A percentile compares a stretch with the other conserved stretches of the same genome.
Evolutionary conservation across 1,284 basidiomycete genomes (phyloP).

Genomic region (Cronartium ribicola): DNA sequence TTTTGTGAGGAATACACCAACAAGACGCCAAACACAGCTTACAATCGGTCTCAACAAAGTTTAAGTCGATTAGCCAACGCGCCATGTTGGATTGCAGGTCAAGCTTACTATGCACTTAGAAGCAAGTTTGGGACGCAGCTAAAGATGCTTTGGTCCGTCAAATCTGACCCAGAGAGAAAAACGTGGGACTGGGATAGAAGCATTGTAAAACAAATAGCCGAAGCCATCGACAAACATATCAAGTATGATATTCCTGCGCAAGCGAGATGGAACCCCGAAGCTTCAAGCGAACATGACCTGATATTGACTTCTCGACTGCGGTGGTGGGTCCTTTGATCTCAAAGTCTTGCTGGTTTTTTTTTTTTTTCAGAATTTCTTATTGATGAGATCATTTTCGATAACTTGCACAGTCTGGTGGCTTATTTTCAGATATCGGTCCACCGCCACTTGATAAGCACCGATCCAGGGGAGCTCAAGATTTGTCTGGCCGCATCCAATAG

Average conservation of each 20-base stretch:
- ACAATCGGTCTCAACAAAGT: neutral
- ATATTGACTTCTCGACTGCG: neutral
- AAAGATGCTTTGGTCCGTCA: neutral
- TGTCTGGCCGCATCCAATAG: slow-evolving; percentile 6
- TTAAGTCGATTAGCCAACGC: neutral
- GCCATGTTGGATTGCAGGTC: neutral
- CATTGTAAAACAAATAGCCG: neutral
- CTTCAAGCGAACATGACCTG: neutral
- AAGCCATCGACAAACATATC: neutral
- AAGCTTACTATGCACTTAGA: neutral
- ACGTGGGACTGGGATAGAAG: slow-evolving; percentile 2
- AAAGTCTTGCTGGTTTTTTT: no score
- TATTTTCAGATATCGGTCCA: slow-evolving; percentile 15
- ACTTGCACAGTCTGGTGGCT: neutral
- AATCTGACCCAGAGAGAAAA: neutral
- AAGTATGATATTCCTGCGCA: neutral
- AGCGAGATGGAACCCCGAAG: slow-evolving; percentile 6
- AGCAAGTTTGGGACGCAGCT: slow-evolving; percentile 3
- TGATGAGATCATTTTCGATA: neutral
- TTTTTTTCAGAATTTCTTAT: neutral
- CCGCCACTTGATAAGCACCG: slow-evolving; percentile 12
- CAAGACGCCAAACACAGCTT: neutral
- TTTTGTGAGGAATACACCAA: slow-evolving; percentile 1
- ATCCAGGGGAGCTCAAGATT: neutral
- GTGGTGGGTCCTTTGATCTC: neutral